Evolutionary conservation across 2,329 filamentous ascomycete genomes (phyloP).

Genomic region (Aspergillus ochraceus): DNA sequence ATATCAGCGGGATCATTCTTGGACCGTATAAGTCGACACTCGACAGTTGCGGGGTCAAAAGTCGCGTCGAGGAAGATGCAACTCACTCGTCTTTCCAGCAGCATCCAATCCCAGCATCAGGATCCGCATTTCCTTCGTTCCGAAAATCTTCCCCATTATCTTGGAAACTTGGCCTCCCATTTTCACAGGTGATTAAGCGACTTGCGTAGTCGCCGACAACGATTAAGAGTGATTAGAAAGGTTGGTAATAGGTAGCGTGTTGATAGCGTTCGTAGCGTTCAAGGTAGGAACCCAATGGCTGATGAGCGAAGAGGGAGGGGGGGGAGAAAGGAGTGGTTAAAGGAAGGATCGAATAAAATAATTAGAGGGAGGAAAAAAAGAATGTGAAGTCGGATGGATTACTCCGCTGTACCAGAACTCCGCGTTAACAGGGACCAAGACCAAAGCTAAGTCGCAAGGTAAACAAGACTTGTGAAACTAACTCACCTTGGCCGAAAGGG

Average conservation of each 20-base stretch:
- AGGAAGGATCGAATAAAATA: background rate
- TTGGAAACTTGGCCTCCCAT: conserved; percentile 96
- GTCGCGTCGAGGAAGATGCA: background rate
- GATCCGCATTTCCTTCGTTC: conserved; percentile 98
- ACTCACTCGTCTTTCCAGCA: conserved; percentile 86
- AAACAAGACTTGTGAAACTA: conserved; percentile 10
- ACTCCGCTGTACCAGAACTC: background rate
- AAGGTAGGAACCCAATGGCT: background rate
- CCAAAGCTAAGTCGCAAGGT: conserved; percentile 8
- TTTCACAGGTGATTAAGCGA: conserved; percentile 36
- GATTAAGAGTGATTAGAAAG: background rate
- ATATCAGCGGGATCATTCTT: background rate
- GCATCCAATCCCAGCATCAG: conserved; percentile 98
- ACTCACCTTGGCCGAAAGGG: conserved; percentile 15
- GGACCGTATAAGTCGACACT: background rate
- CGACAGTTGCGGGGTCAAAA: background rate
- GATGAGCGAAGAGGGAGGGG: background rate
- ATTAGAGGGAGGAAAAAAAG: conserved; percentile 7
- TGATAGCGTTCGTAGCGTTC: background rate
- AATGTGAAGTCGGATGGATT: conserved; percentile 6
- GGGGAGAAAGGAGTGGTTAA: background rate
- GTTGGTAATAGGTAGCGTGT: background rate
- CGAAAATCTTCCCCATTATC: conserved; percentile 98
- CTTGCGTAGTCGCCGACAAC: conserved; percentile 8
- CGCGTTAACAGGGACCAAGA: conserved; percentile 14